Evolutionary conservation across 2,329 filamentous ascomycete genomes (phyloP).

Genomic region (Ascochyta clinopodiicola): DNA sequence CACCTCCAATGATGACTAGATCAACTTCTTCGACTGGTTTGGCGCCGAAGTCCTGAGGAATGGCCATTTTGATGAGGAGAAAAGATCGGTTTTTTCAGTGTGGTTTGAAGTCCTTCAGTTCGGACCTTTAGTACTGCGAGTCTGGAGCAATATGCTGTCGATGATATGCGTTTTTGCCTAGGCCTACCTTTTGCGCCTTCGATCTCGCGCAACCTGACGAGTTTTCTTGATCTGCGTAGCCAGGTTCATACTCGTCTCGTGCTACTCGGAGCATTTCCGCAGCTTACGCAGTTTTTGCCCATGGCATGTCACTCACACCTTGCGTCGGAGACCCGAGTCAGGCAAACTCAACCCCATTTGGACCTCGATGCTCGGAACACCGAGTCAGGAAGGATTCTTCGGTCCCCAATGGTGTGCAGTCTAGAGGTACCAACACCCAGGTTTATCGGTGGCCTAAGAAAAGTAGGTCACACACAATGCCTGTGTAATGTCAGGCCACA

Average conservation of each 20-base stretch:
- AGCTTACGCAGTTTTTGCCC: neutral
- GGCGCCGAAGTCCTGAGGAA: neutral
- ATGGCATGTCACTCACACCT: neutral
- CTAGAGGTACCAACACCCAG: neutral
- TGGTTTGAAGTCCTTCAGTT: neutral
- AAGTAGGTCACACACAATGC: neutral
- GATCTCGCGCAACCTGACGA: neutral
- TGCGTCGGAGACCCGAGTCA: constrained; percentile 4
- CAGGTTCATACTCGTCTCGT: neutral
- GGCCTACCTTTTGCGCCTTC: neutral
- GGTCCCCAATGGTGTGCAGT: neutral
- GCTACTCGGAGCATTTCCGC: constrained; percentile 9
- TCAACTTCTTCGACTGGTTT: constrained; percentile 14
- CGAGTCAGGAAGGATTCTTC: neutral
- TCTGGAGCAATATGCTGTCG: neutral
- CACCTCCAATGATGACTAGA: constrained; percentile 27
- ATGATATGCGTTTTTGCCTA: neutral
- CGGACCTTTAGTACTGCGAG: neutral
- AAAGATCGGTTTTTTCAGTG: neutral
- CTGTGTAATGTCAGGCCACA: neutral
- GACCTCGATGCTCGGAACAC: neutral
- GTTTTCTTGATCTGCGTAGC: neutral
- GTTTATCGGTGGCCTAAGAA: neutral
- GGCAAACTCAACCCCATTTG: neutral
- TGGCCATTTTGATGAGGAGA: neutral